phyloP scores from a whole-genome alignment of 345 rosid genomes.

The Pseudoturritis turrita region DNA sequence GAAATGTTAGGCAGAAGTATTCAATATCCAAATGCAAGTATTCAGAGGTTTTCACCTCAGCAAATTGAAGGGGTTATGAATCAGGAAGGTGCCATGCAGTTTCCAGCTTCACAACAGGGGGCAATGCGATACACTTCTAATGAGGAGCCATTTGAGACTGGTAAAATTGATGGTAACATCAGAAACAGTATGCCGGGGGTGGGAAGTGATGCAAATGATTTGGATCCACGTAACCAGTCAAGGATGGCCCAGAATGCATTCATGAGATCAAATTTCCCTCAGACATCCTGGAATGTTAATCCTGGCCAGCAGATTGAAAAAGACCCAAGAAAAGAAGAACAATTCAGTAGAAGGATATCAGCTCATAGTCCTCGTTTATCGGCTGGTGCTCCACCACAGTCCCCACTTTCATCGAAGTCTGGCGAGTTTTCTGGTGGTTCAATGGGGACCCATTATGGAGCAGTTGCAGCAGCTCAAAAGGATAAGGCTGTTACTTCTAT shows the following conservation, averaged over 20 bases:
- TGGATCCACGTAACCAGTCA: conserved; percentile 60
- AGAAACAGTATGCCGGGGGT: conserved; percentile 47
- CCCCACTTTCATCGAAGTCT: conserved; percentile 92
- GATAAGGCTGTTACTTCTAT: conserved; percentile 70
- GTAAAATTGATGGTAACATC: conserved; percentile 53
- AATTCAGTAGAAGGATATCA: conserved; percentile 61
- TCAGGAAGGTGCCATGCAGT: conserved; percentile 56
- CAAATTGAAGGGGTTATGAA: conserved; percentile 64
- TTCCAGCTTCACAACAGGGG: conserved; percentile 51
- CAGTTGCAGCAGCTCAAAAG: conserved; percentile 61
- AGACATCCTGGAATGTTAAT: conserved; percentile 60
- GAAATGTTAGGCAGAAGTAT: conserved; percentile 54
- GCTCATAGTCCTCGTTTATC: conserved; percentile 88
- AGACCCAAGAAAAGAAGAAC: conserved; percentile 76
- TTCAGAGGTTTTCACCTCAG: conserved; percentile 68
- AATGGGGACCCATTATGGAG: conserved; percentile 73
- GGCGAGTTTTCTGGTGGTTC: conserved; percentile 96
- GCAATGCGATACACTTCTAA: conserved; percentile 56
- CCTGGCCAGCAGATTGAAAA: conserved; percentile 57
- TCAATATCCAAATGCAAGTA: conserved; percentile 50
- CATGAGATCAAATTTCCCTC: conserved; percentile 55
- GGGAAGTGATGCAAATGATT: conserved; percentile 54
- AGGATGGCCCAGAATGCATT: conserved; percentile 53
- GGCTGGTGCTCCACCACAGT: conserved; percentile 72
- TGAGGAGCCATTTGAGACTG: conserved; percentile 75